Base-by-base conservation (phyloP, 2,329 filamentous ascomycete species). In the Orbilia javanica region DNA sequence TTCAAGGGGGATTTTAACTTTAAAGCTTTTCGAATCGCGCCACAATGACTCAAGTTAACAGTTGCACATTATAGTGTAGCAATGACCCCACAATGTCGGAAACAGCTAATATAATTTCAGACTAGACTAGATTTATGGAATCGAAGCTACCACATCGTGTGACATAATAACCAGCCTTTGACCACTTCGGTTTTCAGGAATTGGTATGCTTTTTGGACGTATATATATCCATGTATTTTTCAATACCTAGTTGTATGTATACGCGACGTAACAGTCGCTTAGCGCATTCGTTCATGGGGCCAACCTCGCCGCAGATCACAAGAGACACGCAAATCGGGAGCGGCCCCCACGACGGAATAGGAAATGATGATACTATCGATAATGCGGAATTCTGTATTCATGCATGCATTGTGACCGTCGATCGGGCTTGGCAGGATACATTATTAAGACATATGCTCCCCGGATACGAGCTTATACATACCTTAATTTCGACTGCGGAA, bases 281-380 rank as follows among this genome's bases (percentile, higher is more conserved):
- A 25, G 8, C 4, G 13, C 13, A 10, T 11, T 53, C 4, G 20
- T 25, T 15, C 50, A 53, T 27, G 50, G 11, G 50, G 20, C 22
- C 46, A 50, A n/a, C n/a, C n/a, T n/a, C n/a, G n/a, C n/a, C n/a
- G n/a, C n/a, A n/a, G n/a, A n/a, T n/a, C n/a, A n/a, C n/a, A n/a
- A n/a, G n/a, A n/a, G n/a, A n/a, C n/a, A n/a, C n/a, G n/a, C n/a
- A n/a, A n/a, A 25, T 50, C 11, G 20, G 18, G 29, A 15, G 31
- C 29, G 8, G 13, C 13, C 22, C 31, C 50, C 6, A 31, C 18
- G 50, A 53, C 25, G 25, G 25, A 53, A 53, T 7, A 2, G 50
- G 50, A 29, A 53, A 27, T 53, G 50, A 53, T 53, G 4, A 29
- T 53, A n/a, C 50, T 18, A 31, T 53, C 25, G 50, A 31, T 18